Percentiles rank a stretch among this genome's conserved stretches.
Conservation (phyloP, 2,329 filamentous ascomycete genomes). For the Ustilaginoidea virens region DNA sequence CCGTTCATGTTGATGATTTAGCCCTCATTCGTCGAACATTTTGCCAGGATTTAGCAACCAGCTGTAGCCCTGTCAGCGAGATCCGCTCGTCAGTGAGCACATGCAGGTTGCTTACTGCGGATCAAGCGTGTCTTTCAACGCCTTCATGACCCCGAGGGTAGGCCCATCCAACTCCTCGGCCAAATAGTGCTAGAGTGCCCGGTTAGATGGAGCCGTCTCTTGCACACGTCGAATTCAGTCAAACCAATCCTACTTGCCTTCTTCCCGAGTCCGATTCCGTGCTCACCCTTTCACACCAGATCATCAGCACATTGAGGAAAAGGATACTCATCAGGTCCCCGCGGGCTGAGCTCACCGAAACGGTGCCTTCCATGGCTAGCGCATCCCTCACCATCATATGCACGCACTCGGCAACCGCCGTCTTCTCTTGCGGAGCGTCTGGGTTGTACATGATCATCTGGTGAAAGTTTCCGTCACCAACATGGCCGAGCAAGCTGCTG, state of each 20-base stretch:
- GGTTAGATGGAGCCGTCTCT: background rate
- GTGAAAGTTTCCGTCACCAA: constrained; percentile 64
- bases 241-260: constrained; percentile 42
- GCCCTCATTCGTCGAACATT: constrained; percentile 36
- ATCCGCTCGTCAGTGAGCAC: too few relatives aligned
- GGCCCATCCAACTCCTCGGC: constrained; percentile 46
- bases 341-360: constrained; percentile 31
- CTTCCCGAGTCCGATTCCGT: constrained; percentile 56
- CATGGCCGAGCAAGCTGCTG: constrained; percentile 55
- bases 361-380: constrained; percentile 55
- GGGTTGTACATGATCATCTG: constrained; percentile 26
- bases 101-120: constrained; percentile 23
- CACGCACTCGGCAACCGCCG: constrained; percentile 41
- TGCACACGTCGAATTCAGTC: background rate
- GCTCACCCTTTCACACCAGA: constrained; percentile 43
- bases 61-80: constrained; percentile 16
- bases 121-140: constrained; percentile 47
- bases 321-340: background rate
- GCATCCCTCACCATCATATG: constrained; percentile 56
- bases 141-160: constrained; percentile 52
- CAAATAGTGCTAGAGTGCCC: constrained; percentile 25
- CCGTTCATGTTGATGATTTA: background rate
- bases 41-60: constrained; percentile 59
- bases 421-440: constrained; percentile 40
- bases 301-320: constrained; percentile 12